Evolutionary conservation across 2,329 filamentous ascomycete genomes (phyloP), one percentile per base, ranked within the genome.

Genomic region (Fusarium kyushuense): DNA sequence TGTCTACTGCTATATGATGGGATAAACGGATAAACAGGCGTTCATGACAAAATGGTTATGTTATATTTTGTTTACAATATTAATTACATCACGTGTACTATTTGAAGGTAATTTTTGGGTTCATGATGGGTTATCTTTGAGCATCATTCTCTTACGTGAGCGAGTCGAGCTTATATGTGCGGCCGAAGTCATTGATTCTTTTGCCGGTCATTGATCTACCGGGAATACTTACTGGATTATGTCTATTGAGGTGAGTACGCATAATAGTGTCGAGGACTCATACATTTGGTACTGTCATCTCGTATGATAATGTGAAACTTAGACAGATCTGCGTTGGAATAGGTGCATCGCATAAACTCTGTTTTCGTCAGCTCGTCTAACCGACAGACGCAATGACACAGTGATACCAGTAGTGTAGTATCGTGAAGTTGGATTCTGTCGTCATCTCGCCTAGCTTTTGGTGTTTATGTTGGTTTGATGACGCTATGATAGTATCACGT

Each of bases 401-500:
- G 13, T 13, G 4, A 29, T 29, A 40, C n/a, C n/a, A 51, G 23
- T 51, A 38, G 47, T 27, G 59, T 63, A 27, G 59, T 30, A 64
- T 65, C 61, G 61, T 65, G 60, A 64, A 42, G 32, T 30, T 19
- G 21, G 36, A 29, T 42, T 54, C 48, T 57, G 61, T 68, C 55
- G 61, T 67, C 63, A 67, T 63, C 57, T 51, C 47, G 45, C 40
- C 23, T 29, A 27, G 33, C 12, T 35, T 42, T 36, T 67, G 61
- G 62, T 67, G 65, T 58, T 56, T 38, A 13, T 27, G n/a, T 10
- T 9, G 2, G 11, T 43, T 40, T 59, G 53, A 70, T 69, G 66
- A 65, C 61, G 63, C 61, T 51, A 21, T 66, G 38, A 59, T 62
- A 45, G 45, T 35, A 70, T 74, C 71, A 74, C 72, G 72, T 74